Evolutionary conservation across 345 rosid species (phyloP), one percentile per base, ranked within the genome.

Genomic region (Barbarea vulgaris): DNA sequence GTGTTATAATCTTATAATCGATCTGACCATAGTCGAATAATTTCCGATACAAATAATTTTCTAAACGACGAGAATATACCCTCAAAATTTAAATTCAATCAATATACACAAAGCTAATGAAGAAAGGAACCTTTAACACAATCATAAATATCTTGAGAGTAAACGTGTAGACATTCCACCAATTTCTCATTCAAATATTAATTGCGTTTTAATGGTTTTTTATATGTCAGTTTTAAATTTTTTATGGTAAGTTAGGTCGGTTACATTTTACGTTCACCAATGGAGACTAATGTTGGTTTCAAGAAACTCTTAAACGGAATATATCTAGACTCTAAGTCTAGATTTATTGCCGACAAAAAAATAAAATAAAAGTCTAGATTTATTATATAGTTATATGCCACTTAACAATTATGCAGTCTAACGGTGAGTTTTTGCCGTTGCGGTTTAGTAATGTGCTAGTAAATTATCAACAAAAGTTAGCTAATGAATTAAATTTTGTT

Each of bases 91-190:
- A 48, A 63, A 37, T 3, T 36, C 17, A 37, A 28, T 18, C 31
- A 72, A 4, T n/a, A 50, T 36, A 72, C 53, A 52, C 37, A 58
- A n/a, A 34, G 17, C 46, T 41, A 30, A 64, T 18, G 6, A 64
- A 73, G 57, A 42, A 34, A 52, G 0, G 53, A 72, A 52, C 53
- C 42, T 18, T 42, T 73, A 63, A 54, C 48, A 64, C 21, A 10
- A 64, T 31, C 57, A 73, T 73, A 24, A 22, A 52, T 63, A 63
- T 63, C 31, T 18, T 22, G 22, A 53, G 56, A 41, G 69, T 61
- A 25, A 33, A 61, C 22, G 61, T 48, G 41, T 63, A 39, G 58
- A 55, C 58, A 65, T 55, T 63, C 14, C 37, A 74, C 39, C 28
- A 55, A 25, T 46, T 25, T 22, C 15, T 54, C 47, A 21, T 44